Evolutionary conservation across 169 alveolate genomes (phyloP).

Genomic region (Eimeria mitis): DNA sequence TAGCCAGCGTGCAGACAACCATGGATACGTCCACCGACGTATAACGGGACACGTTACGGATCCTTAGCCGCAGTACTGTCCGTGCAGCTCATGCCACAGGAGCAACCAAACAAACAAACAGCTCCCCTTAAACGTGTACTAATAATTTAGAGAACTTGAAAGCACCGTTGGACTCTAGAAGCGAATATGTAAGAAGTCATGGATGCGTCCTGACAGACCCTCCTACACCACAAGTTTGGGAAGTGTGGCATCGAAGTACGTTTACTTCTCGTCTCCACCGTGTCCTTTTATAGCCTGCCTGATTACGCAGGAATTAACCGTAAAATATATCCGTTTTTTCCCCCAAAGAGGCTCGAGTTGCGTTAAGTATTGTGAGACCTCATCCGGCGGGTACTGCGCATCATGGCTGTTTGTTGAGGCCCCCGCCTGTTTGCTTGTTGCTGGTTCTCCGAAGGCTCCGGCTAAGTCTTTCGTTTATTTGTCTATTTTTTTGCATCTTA

Average conservation of each 20-base stretch:
- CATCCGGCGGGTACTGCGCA: neutral
- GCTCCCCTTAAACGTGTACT: neutral
- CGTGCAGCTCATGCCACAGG: neutral
- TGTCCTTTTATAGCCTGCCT: neutral
- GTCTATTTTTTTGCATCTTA: neutral
- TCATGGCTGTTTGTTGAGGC: slow-evolving; percentile 20
- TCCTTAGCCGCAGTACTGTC: neutral
- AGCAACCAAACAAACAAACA: neutral
- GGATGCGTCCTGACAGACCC: neutral
- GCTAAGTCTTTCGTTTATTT: neutral
- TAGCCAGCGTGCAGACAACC: neutral
- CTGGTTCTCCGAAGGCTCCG: neutral
- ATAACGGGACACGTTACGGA: neutral
- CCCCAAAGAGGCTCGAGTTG: neutral
- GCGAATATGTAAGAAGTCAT: neutral
- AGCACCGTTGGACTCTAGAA: neutral
- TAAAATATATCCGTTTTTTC: neutral
- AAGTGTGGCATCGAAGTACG: neutral
- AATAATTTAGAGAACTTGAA: neutral
- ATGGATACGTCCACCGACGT: neutral
- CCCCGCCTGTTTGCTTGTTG: neutral
- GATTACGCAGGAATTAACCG: neutral
- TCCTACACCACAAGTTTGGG: neutral
- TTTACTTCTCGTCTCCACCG: neutral
- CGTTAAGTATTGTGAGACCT: neutral